Base-by-base conservation (phyloP, 2,329 filamentous ascomycete species). In the Scedosporium boydii region DNA sequence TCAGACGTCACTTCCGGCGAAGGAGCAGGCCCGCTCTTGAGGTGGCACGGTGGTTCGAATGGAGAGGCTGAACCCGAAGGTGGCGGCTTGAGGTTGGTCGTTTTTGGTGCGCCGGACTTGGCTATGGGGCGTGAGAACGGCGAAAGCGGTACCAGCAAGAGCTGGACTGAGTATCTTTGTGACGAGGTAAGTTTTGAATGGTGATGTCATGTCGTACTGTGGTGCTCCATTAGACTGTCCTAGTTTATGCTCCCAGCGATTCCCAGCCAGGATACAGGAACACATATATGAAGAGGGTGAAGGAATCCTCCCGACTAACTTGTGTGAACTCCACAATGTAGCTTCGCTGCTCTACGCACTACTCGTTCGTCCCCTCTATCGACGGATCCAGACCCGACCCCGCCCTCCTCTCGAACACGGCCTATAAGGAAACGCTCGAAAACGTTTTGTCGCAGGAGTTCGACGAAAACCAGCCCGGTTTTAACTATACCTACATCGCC, bases 161-260 rank as follows among this genome's bases (percentile, higher is more conserved):
- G 75, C 4, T 83, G 81, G 81, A 80, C 80, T 0, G 74, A 82
- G 66, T 69, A 75, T 53, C 69, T 83, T 46, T 83, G 81, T 65
- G 68, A 73, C 34, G 73, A 82, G 72, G 80, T 80, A 67, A 67
- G 73, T 55, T 23, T 23, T 18, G 23, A 55, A 2, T 9, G 23
- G 23, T 21, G 6, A 55, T 3, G 18, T 14, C 10, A 38, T 38
- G 34, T 12, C 34, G 34, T 38, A 38, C 34, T 6, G 10, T 10
- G 1, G 34, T 38, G 34, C 34, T 14, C 34, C 34, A 38, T 38
- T 38, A 12, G 34, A 38, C 34, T 14, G 34, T 4, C 34, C 2
- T 38, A 10, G 5, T 38, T 9, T 14, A n/a, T 38, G 34, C 12
- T 38, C 34, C 34, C 34, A 12, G 34, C 6, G 34, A 12, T 38